Percentiles rank a stretch among this genome's conserved stretches.
Conservation (phyloP, 306 rosid species). For the Malus orientalis region DNA sequence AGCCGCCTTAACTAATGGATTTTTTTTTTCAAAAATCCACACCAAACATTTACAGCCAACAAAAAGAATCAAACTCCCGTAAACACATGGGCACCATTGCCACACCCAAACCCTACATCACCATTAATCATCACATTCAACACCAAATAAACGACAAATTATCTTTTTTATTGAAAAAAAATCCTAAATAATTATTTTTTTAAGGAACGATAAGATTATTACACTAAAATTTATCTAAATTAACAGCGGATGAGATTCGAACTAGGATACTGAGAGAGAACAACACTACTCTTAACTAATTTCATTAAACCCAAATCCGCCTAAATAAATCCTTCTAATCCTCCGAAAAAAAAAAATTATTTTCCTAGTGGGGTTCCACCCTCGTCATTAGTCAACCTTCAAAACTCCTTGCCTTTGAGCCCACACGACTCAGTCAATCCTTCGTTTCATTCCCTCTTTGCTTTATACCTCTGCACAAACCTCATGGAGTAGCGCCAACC, state of each 20-base stretch:
- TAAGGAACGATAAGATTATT: no score
- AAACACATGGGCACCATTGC: neutral
- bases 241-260: no score
- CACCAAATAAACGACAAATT: neutral
- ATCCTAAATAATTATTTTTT: neutral
- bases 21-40: neutral
- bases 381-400: neutral
- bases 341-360: neutral
- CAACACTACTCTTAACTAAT: neutral
- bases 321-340: neutral
- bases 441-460: neutral
- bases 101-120: neutral
- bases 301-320: neutral
- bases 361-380: neutral
- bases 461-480: neutral
- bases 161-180: neutral
- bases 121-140: neutral
- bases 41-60: neutral
- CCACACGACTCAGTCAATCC: neutral
- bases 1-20: neutral
- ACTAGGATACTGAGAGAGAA: no score
- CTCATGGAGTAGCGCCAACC: neutral
- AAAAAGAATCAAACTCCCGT: neutral
- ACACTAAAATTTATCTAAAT: no score
- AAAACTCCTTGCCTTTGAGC: neutral